These are phyloP conservation scores for Xylaria nigripes DNA, from an alignment of 495 filamentous ascomycete genomes.

Conservation along the genomic window DNA sequence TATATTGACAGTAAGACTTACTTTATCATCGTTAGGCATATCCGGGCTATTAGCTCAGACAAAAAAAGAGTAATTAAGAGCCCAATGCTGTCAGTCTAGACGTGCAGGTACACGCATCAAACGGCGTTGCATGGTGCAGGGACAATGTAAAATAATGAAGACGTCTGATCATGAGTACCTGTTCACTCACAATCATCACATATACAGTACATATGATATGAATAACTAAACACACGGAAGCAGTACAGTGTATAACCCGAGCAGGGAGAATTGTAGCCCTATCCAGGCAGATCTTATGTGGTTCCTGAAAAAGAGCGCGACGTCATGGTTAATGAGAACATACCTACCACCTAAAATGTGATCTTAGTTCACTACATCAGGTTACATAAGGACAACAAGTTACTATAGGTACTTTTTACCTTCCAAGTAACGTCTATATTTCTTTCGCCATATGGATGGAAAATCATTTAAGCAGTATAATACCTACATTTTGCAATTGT, in stretches of 20 bases:
- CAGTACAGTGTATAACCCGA: too few species aligned
- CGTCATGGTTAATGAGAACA: background rate
- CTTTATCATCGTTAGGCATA: slow-evolving; percentile 2
- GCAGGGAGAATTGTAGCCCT: too few species aligned
- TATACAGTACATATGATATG: background rate
- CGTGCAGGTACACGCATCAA: slow-evolving; percentile 4
- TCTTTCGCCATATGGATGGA: too few species aligned
- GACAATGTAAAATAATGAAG: slow-evolving; percentile 7
- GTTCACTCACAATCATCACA: background rate
- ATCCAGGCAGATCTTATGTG: too few species aligned
- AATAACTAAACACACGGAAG: background rate
- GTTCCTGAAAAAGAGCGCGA: background rate
- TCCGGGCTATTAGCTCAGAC: background rate
- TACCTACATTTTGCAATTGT: too few species aligned
- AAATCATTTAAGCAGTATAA: too few species aligned
- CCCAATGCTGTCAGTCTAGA: background rate
- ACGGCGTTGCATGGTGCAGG: slow-evolving; percentile 3
- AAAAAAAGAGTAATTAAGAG: slow-evolving; percentile 3
- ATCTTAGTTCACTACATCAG: too few species aligned
- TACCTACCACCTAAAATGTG: background rate
- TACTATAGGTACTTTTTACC: too few species aligned
- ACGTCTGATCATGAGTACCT: background rate
- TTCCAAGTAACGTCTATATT: too few species aligned
- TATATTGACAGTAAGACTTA: background rate
- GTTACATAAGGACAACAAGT: too few species aligned